Percentiles rank a stretch among this genome's conserved stretches.
Conservation (phyloP, 768 basidiomycete species). For the Coprinopsis cinerea region DNA sequence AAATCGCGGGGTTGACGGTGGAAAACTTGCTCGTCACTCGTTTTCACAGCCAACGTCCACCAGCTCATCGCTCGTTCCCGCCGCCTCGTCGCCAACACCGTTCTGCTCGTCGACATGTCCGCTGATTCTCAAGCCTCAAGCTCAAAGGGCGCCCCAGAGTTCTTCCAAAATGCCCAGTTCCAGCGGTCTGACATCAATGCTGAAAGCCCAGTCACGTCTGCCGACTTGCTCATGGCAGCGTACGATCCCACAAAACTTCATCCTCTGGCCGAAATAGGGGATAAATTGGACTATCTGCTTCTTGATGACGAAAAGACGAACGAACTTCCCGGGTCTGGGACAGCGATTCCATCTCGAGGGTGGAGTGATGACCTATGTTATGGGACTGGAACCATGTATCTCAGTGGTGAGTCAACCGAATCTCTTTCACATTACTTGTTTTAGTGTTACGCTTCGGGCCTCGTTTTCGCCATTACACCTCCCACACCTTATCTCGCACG, state of each 20-base stretch:
- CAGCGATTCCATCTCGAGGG: conserved; percentile 90
- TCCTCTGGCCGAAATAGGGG: conserved; percentile 87
- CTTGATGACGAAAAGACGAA: conserved; percentile 96
- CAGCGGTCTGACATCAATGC: conserved; percentile 37
- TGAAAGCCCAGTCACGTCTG: conserved; percentile 68
- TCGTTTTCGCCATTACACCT: conserved; percentile 43
- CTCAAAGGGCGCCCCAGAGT: conserved; percentile 40
- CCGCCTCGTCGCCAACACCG: conserved; percentile 13
- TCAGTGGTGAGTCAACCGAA: conserved; percentile 76
- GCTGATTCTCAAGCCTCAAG: conserved; percentile 31
- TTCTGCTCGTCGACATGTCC: conserved; percentile 23
- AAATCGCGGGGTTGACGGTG: not conserved
- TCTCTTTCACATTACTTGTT: conserved; percentile 60
- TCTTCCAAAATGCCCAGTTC: conserved; percentile 43
- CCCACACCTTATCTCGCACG: conserved; percentile 66
- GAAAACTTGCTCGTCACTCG: conserved; percentile 5
- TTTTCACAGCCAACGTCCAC: conserved; percentile 13
- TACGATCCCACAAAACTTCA: conserved; percentile 93
- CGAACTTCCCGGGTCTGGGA: conserved; percentile 82
- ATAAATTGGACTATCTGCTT: conserved; percentile 91
- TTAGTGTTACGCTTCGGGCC: conserved; percentile 46
- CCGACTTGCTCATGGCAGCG: conserved; percentile 78
- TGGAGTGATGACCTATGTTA: conserved; percentile 99
- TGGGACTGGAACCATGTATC: conserved; percentile 98
- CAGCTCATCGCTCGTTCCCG: conserved; percentile 14